These are phyloP conservation scores for Tausonia pullulans DNA, from an alignment of 1,284 basidiomycete species.

Conservation along the genomic window DNA sequence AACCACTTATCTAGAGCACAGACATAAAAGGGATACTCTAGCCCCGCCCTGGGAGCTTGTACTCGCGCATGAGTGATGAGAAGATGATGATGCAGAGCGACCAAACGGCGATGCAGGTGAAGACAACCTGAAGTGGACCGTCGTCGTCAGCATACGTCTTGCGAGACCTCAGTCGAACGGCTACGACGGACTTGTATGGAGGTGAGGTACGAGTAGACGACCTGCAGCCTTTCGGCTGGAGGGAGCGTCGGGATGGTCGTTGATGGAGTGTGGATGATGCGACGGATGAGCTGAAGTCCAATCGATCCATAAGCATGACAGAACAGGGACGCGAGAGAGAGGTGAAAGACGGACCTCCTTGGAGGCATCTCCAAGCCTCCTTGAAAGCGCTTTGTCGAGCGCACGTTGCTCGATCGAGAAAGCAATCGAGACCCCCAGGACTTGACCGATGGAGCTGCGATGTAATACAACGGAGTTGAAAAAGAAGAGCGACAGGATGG, in stretches of 20 bases:
- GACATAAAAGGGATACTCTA: too few species aligned
- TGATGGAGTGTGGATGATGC: constrained; percentile 25
- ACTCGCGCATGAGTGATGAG: too few species aligned
- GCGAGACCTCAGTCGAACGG: too few species aligned
- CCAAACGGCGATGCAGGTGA: too few species aligned
- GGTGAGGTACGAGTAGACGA: constrained; percentile 22
- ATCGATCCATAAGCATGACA: neutral
- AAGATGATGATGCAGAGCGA: too few species aligned
- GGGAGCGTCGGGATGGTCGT: constrained; percentile 21
- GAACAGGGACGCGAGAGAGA: constrained; percentile 14
- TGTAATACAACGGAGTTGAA: too few species aligned
- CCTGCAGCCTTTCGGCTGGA: constrained; percentile 16
- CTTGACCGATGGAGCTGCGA: constrained; percentile 21
- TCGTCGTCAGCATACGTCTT: too few species aligned
- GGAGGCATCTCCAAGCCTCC: neutral
- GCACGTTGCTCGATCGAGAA: constrained; percentile 26
- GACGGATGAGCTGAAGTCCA: constrained; percentile 15
- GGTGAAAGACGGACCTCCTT: neutral
- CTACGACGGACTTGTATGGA: constrained; percentile 19
- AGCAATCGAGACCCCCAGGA: constrained; percentile 25
- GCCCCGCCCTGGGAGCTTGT: too few species aligned
- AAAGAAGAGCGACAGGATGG: too few species aligned
- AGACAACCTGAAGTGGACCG: too few species aligned
- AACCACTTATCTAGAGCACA: too few species aligned
- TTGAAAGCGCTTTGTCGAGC: constrained; percentile 10